Conservation (phyloP, 805 yeast species). For the Ogataea salicorniae region DNA sequence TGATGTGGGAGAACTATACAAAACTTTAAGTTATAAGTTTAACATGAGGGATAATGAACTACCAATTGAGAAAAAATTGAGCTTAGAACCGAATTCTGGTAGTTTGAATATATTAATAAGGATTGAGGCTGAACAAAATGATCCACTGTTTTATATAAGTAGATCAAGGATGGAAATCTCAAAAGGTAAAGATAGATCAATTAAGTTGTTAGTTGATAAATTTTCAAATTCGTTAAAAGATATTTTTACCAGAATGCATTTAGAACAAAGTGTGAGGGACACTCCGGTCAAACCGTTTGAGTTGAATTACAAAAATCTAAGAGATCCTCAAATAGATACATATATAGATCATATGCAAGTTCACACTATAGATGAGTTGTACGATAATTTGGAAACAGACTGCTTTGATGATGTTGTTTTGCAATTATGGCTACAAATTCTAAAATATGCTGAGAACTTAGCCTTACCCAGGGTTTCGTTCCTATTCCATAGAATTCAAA, state of each 20-base stretch:
- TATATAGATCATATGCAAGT: conserved; percentile 21
- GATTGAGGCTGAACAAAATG: conserved; percentile 73
- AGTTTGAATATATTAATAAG: conserved; percentile 59
- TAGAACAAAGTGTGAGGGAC: conserved; percentile 20
- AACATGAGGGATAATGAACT: conserved; percentile 8
- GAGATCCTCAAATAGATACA: conserved; percentile 21
- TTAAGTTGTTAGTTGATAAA: conserved; percentile 66
- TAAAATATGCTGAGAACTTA: conserved; percentile 63
- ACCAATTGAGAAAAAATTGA: conserved; percentile 17
- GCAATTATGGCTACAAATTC: conserved; percentile 74
- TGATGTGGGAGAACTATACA: conserved; percentile 13
- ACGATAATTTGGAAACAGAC: conserved; percentile 27
- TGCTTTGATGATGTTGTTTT: conserved; percentile 25
- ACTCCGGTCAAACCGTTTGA: conserved; percentile 17
- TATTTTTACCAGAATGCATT: conserved; percentile 32
- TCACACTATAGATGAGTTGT: conserved; percentile 21
- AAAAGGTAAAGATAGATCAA: conserved; percentile 61
- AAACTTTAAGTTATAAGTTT: conserved; percentile 13
- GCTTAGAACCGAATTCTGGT: conserved; percentile 40
- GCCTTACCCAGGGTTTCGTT: conserved; percentile 64
- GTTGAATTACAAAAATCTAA: conserved; percentile 15
- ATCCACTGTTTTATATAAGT: conserved; percentile 78
- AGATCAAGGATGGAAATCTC: conserved; percentile 61
- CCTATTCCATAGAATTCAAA: conserved; percentile 28
- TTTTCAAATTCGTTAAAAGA: conserved; percentile 57